Evolutionary conservation across 257 asterid genomes (phyloP).

Genomic region (Phtheirospermum japonicum): DNA sequence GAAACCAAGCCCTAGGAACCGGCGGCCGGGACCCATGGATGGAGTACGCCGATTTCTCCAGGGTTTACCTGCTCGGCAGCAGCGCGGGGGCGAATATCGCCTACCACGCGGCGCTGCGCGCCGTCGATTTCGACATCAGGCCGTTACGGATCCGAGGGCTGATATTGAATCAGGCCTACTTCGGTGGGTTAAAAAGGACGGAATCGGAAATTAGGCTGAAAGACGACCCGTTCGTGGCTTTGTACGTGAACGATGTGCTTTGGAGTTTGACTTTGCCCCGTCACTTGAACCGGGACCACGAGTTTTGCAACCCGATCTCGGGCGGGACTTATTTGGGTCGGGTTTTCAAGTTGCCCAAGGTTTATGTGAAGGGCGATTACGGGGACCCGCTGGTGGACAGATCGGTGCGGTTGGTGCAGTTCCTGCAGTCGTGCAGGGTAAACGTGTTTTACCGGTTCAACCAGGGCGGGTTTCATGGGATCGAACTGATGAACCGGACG

Average conservation of each 20-base stretch:
- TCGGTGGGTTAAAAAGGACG: conserved; percentile 33
- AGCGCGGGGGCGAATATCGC: conserved; percentile 41
- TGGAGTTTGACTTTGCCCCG: conserved; percentile 36
- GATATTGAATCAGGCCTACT: conserved; percentile 36
- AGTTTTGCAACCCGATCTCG: conserved; percentile 37
- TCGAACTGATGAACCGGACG: conserved; percentile 16
- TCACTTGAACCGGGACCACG: conserved; percentile 35
- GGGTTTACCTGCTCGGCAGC: conserved; percentile 33
- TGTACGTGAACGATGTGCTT: conserved; percentile 30
- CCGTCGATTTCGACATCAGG: conserved; percentile 23
- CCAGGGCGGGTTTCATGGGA: conserved; percentile 32
- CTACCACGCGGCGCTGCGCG: conserved; percentile 34
- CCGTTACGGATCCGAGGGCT: conserved; percentile 33
- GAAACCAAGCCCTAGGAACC: conserved; percentile 27
- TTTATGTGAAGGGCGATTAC: conserved; percentile 27
- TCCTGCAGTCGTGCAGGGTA: conserved; percentile 24
- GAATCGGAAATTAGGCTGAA: conserved; percentile 27
- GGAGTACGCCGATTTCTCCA: conserved; percentile 37
- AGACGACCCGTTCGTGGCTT: conserved; percentile 28
- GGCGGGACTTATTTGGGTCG: conserved; percentile 31
- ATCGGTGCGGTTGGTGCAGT: conserved; percentile 19
- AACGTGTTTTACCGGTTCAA: conserved; percentile 23
- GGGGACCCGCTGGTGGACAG: conserved; percentile 36
- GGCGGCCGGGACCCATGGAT: conserved; percentile 38
- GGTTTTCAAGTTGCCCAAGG: conserved; percentile 29